Conservation (phyloP, 768 basidiomycete genomes). For the Agrocybe pediades region DNA sequence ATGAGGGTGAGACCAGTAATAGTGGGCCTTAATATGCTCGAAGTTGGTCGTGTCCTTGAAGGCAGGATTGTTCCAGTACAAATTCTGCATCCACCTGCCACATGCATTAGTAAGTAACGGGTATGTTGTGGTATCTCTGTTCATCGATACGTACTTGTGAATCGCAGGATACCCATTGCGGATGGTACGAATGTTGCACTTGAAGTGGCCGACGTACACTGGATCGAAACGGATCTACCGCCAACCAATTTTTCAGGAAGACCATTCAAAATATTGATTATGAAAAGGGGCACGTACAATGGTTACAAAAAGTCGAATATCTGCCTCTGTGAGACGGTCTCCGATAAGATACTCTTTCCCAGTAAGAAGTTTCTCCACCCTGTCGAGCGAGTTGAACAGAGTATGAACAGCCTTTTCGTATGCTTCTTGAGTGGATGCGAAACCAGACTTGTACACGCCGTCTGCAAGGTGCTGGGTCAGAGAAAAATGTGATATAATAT, state of each 20-base stretch:
- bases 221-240: conserved; percentile 83
- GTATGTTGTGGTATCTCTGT: background rate
- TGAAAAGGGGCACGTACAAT: conserved; percentile 54
- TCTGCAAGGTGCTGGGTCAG: conserved; percentile 40
- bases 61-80: conserved; percentile 90
- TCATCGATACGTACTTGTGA: conserved; percentile 48
- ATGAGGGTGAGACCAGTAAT: conserved; percentile 51
- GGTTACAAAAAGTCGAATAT: conserved; percentile 90
- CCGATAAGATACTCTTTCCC: conserved; percentile 87
- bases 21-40: conserved; percentile 81
- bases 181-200: conserved; percentile 87
- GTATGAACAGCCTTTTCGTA: conserved; percentile 77
- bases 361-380: conserved; percentile 72
- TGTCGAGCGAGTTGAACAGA: conserved; percentile 80
- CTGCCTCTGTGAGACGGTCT: conserved; percentile 78
- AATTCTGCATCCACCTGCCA: conserved; percentile 75
- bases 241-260: background rate
- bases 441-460: conserved; percentile 89
- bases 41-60: conserved; percentile 91
- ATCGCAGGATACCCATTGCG: conserved; percentile 87
- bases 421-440: conserved; percentile 78
- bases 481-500: background rate
- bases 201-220: conserved; percentile 92
- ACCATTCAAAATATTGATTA: background rate
- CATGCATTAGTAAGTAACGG: background rate